Evolutionary conservation across 768 basidiomycete genomes (phyloP), one percentile per base, ranked within the genome.

Genomic region (Naganishia vaughanmartiniae): DNA sequence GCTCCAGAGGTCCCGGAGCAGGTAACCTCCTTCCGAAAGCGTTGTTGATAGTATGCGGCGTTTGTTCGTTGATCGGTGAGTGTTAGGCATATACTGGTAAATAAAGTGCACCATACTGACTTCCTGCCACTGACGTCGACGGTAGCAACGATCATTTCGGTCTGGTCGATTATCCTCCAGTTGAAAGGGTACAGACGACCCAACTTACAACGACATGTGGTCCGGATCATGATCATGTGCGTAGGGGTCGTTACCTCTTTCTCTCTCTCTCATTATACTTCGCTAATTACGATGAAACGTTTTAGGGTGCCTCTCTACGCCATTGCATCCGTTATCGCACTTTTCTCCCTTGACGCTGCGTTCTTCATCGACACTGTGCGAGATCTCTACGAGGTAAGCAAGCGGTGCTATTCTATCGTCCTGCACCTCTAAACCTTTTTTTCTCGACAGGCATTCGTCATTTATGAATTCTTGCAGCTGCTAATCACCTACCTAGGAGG

Each of bases 301-400:
- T 28, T 7, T 56, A 82, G 83, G 83, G 83, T 84, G 6, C 95
- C 95, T 0, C 83, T 98, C 33, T 98, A 99, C 79, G 92, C 88
- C 0, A 84, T 98, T 33, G 86, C 96, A 0, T 93, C 92, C 4
- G 84, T 97, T 74, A 92, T 97, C 72, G 92, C 95, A 0, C 84
- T 99, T 48, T 92, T 93, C 83, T 96, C 93, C 0, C 84, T 97
- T 67, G 90, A 95, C 78, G 92, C 90, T 1, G 96, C 96, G 0
- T 97, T 97, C 83, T 89, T 96, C 72, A 94, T 99, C 71, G 96
- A 99, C 79, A 92, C 87, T 19, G 84, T 98, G 71, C 86, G 96
- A 53, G 96, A 98, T 80, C 87, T 99, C 19, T 99, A 99, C 80
- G 96, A 99, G 86, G 93, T 92, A 7, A 36, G 31, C 46, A 33